Evolutionary conservation across 495 filamentous ascomycete species (phyloP), one percentile per base, ranked within the genome.

Genomic region (Penicillium canescens): DNA sequence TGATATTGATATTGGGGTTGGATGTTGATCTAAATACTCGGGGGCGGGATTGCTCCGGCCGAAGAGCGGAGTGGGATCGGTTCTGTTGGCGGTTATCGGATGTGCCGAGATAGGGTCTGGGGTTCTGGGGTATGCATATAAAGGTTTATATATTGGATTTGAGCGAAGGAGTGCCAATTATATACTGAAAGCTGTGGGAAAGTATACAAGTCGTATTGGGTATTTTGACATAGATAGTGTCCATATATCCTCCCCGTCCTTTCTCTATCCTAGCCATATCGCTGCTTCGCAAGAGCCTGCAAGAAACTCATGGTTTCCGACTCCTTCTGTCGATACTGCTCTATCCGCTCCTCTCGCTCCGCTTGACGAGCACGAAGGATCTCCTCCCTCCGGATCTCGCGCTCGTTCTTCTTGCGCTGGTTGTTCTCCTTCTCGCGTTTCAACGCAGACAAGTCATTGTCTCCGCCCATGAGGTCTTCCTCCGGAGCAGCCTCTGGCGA

Each of bases 221-320:
- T 43, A 43, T 43, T 11, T 28, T 43, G 13, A 14, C 4, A 9
- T n/a, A n/a, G 20, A 42, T 12, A 42, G 23, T 10, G 9, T 23
- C 41, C 28, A 16, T 43, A 16, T 23, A 13, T 31, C 28, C 3
- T 31, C 28, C 3, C 8, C 28, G 9, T 31, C 18, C 18, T 31
- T 7, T 10, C 28, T 31, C 28, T 31, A 7, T 8, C 7, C 7
- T 31, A 78, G 1, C 75, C 75, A 62, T 71, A 78, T 39, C 73
- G 65, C 48, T 78, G 70, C 58, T 76, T 77, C 13, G 75, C 75
- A 44, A 78, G 45, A 13, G 70, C 61, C 49, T 77, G 71, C 40
- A 78, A 48, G 71, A 74, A 78, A 13, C 72, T 66, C 44, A 78
- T 77, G 18, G 75, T 75, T 47, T 72, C 67, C 7, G 76, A 55